Evolutionary conservation across 2,329 filamentous ascomycete genomes (phyloP).

Genomic region (Emergomyces orientalis): DNA sequence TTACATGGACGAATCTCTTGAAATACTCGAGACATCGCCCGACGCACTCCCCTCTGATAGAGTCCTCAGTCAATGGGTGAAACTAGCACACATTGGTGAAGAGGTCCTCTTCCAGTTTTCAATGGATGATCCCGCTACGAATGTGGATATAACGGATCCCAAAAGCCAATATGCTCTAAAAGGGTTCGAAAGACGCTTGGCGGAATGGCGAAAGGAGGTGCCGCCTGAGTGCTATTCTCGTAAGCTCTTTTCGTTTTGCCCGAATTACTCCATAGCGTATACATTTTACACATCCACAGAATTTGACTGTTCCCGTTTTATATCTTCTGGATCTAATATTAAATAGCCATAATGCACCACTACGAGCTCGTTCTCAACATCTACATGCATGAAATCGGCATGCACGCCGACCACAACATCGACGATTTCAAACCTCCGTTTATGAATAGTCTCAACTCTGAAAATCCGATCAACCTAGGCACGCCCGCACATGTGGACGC

Average conservation of each 20-base stretch:
- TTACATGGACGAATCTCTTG: constrained; percentile 55
- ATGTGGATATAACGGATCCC: constrained; percentile 48
- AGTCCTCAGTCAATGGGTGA: constrained; percentile 48
- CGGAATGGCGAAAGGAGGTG: constrained; percentile 50
- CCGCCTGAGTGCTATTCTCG: constrained; percentile 46
- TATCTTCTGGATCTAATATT: not conserved
- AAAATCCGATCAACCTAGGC: constrained; percentile 25
- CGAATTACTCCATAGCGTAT: not conserved
- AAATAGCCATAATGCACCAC: constrained; percentile 51
- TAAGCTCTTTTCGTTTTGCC: constrained; percentile 31
- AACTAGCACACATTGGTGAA: constrained; percentile 55
- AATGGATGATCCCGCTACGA: constrained; percentile 53
- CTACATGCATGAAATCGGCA: constrained; percentile 66
- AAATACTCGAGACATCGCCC: constrained; percentile 47
- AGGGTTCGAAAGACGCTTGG: constrained; percentile 55
- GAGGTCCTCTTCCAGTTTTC: constrained; percentile 58
- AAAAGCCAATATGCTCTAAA: constrained; percentile 57
- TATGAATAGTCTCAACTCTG: constrained; percentile 39
- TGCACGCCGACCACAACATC: constrained; percentile 54
- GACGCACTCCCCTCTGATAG: constrained; percentile 50
- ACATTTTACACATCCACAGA: not conserved
- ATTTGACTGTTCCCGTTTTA: constrained; percentile 8
- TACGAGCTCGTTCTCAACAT: constrained; percentile 57
- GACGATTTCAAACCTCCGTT: constrained; percentile 42
- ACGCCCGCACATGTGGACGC: constrained; percentile 57